Percentiles rank a stretch among this genome's conserved stretches.
These are phyloP conservation scores for Brassica hybrid DNA, from an alignment of 441 rosid species.

Conservation along the genomic window DNA sequence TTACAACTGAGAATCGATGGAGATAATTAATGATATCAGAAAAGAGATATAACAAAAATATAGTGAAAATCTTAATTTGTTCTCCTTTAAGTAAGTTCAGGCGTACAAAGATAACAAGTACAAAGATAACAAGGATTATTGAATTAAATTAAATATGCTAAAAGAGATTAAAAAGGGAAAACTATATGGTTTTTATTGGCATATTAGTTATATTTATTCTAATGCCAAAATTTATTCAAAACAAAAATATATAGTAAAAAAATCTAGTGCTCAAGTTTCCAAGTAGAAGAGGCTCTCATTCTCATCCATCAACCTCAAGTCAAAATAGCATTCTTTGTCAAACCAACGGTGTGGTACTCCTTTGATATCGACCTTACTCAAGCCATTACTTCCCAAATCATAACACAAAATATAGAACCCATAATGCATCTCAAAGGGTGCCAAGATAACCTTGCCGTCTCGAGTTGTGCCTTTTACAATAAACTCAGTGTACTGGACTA, in stretches of 20 bases:
- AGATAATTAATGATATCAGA: too few relatives aligned
- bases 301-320: neutral
- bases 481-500: too few relatives aligned
- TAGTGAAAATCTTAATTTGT: too few relatives aligned
- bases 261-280: neutral
- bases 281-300: neutral
- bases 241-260: neutral
- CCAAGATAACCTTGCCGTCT: constrained; percentile 17
- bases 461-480: constrained; percentile 6
- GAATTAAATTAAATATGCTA: too few relatives aligned
- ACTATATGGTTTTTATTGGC: too few relatives aligned
- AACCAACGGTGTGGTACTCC: neutral
- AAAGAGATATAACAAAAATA: too few relatives aligned
- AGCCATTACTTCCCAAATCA: constrained; percentile 5
- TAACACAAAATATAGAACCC: constrained; percentile 2
- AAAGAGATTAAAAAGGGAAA: too few relatives aligned
- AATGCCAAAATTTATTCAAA: neutral
- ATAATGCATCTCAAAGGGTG: neutral
- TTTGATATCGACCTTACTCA: constrained; percentile 10
- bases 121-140: too few relatives aligned
- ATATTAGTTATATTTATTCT: too few relatives aligned
- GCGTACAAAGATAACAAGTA: too few relatives aligned
- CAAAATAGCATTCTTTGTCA: neutral
- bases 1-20: too few relatives aligned
- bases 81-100: too few relatives aligned